Conservation (phyloP, 2,329 filamentous ascomycete genomes). For the Penicillium sp. region DNA sequence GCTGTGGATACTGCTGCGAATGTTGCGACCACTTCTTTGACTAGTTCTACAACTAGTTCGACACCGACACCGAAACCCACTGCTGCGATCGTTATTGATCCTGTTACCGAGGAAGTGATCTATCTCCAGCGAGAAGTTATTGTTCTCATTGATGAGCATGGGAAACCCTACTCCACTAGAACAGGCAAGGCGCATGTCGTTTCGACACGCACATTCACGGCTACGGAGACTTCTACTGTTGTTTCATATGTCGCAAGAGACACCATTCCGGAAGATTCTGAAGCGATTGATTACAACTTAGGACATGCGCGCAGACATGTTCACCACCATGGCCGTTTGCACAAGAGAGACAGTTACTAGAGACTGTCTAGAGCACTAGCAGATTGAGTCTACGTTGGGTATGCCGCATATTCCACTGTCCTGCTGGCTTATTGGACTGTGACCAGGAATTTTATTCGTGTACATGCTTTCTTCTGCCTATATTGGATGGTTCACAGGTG, state of each 20-base stretch:
- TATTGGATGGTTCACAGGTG: not conserved
- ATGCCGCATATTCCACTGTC: slow-evolving; percentile 6
- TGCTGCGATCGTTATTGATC: slow-evolving; percentile 24
- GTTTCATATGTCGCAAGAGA: slow-evolving; percentile 22
- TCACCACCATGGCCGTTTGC: slow-evolving; percentile 19
- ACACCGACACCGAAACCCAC: slow-evolving; percentile 25
- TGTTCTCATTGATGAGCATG: slow-evolving; percentile 28
- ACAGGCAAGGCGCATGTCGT: slow-evolving; percentile 24
- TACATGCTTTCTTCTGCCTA: slow-evolving; percentile 12
- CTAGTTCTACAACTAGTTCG: slow-evolving; percentile 14
- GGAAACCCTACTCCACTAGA: slow-evolving; percentile 25
- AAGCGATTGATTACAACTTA: slow-evolving; percentile 21
- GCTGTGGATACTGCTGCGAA: not conserved
- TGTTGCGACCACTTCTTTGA: slow-evolving; percentile 2
- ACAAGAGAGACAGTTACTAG: slow-evolving; percentile 2
- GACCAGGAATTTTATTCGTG: slow-evolving; percentile 12
- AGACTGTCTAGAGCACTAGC: not conserved
- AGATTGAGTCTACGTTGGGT: slow-evolving; percentile 9
- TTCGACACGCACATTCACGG: slow-evolving; percentile 25
- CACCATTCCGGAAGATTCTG: slow-evolving; percentile 16
- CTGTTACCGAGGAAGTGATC: slow-evolving; percentile 29
- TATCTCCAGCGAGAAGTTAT: slow-evolving; percentile 32
- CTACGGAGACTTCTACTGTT: slow-evolving; percentile 25
- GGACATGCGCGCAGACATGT: slow-evolving; percentile 26
- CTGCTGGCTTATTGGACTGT: slow-evolving; percentile 6